Evolutionary conservation across 495 filamentous ascomycete genomes (phyloP), one percentile per base, ranked within the genome.

Genomic region (Penicillium daleae): DNA sequence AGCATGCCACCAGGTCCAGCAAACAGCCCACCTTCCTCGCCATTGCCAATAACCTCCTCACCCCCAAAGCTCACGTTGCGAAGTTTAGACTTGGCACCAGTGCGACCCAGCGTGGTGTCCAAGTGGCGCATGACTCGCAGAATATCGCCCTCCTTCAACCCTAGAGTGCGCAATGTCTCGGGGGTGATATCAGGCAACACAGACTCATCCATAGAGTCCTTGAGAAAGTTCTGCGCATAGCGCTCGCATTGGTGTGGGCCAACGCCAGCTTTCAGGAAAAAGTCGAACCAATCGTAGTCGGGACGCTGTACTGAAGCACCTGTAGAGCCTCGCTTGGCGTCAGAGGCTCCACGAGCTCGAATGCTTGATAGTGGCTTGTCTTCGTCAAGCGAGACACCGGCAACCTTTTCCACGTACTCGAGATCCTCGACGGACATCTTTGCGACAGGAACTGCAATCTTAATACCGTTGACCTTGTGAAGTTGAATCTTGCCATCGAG

Each of bases 211-310:
- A 99, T 98, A 13, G 93, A 93, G 70, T 99, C 95, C 69, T 87
- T 87, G 31, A 83, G 69, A 67, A 99, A 98, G 10, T 90, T 90
- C 68, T 91, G 88, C 6, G 95, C 88, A 71, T 99, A 99, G 40
- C 96, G 85, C 74, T 97, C 93, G 75, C 95, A 98, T 48, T 95
- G 89, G 66, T 93, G 90, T 35, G 92, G 90, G 57, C 91, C 90
- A 60, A 98, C 91, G 32, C 96, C 95, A 71, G 93, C 92, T 59
- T 87, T 84, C 24, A 99, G 79, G 81, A 99, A 99, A 78, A 99
- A 98, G 65, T 97, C 92, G 70, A 98, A 99, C 95, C 95, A 99
- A 73, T 99, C 95, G 69, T 98, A 97, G 46, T 93, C 88, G 66
- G 66, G 76, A 66, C 74, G 73, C 57, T 89, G 80, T 40, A 91